Base-by-base conservation (phyloP, 768 basidiomycete genomes). In the Hygrophoropsis aurantiaca region DNA sequence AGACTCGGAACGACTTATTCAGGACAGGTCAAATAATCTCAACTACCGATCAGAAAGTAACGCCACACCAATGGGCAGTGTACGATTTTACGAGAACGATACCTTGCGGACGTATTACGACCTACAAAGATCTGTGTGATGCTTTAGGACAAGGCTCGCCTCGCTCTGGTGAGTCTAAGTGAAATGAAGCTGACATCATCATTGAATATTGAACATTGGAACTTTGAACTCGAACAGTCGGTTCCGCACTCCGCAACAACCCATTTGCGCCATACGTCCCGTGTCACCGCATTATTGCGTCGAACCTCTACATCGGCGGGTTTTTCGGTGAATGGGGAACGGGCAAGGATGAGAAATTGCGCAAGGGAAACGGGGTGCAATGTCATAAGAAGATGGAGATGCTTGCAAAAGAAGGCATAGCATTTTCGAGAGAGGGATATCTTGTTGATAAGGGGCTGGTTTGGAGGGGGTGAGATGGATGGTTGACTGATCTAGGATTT, bases 201-300 rank as follows among this genome's bases (percentile, higher is more conserved):
- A 10, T 20, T 23, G 27, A n/a, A 2, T 18, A 7, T 41, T 44
- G 38, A 26, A 15, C 16, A 24, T 3, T 4, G 35, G 10, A 16
- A 34, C 32, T 10, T 26, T 33, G 21, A 37, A n/a, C n/a, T 18
- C 24, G 45, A 13, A n/a, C 52, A 80, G 84, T 84, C n/a, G 86
- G 85, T 16, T 72, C 67, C 25, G 85, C 84, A 0, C 64, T 87
- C 21, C 71, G 80, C 34, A 73, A 70, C 41, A 87, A 87, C 54
- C 84, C 85, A 0, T 88, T 87, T 60, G 74, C 75, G 4, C 85
- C 85, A 0, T 74, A 70, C 48, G 72, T 87, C 4, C 86, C 85
- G 0, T 88, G 86, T 50, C 86, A 87, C 55, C 78, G 85, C 26
- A 74, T 88, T 43, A 77, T 87, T 11, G 81, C 84, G 0, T 78